phyloP scores from a whole-genome alignment of 1,284 basidiomycete species.

The Apiotrichum brassicae region DNA sequence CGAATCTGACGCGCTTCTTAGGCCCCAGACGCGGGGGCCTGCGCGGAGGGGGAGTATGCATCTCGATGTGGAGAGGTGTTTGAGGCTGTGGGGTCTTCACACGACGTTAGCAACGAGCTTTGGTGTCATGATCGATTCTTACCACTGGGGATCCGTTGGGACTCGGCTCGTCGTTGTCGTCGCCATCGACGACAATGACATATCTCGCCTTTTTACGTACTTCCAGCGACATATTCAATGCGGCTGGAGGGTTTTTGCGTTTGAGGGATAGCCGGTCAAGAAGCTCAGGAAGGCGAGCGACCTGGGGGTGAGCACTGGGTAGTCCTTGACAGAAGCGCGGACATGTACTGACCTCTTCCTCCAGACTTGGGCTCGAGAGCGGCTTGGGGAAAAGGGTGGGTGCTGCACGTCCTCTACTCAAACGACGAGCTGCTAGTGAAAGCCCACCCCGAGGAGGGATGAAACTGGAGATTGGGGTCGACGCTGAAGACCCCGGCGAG shows the following conservation, averaged over 20 bases:
- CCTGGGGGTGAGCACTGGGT: too few relatives aligned
- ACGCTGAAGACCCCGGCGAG: too few relatives aligned
- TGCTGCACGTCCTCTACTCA: neutral
- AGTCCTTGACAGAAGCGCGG: neutral
- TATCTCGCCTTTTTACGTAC: slow-evolving; percentile 1
- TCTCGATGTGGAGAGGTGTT: too few relatives aligned
- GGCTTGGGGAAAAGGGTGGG: too few relatives aligned
- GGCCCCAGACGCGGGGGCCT: neutral
- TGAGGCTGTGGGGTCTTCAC: too few relatives aligned
- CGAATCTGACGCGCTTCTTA: neutral
- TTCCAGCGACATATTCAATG: neutral
- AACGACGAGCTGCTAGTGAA: neutral
- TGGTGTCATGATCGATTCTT: too few relatives aligned
- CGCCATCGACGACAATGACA: neutral
- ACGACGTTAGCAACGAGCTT: too few relatives aligned
- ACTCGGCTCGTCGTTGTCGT: neutral
- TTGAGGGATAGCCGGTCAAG: neutral
- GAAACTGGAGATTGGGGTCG: neutral
- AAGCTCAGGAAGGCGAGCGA: neutral
- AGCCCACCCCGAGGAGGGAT: neutral
- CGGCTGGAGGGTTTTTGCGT: neutral
- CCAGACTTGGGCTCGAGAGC: neutral
- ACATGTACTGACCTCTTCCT: neutral
- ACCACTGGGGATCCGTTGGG: neutral
- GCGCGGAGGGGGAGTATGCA: neutral